Conservation (phyloP, 768 basidiomycete species). For the Rossbeevera mucosa region DNA sequence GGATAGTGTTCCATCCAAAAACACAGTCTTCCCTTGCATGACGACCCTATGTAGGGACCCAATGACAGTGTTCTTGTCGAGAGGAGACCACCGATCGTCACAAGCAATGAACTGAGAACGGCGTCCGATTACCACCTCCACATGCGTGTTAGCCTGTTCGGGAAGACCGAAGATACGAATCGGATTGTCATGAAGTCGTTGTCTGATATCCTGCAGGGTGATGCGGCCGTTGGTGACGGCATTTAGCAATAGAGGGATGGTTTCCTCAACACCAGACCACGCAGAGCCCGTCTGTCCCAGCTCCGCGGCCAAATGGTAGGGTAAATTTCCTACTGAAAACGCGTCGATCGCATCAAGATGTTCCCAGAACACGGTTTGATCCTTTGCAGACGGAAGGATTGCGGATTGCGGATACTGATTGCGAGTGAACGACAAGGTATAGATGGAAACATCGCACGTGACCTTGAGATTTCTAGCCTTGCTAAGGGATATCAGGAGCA, state of each 20-base stretch:
- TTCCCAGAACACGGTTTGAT: constrained; percentile 83
- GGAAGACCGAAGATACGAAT: constrained; percentile 86
- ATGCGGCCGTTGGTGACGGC: constrained; percentile 79
- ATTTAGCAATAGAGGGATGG: constrained; percentile 80
- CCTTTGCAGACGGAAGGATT: constrained; percentile 65
- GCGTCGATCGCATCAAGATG: constrained; percentile 81
- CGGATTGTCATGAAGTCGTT: constrained; percentile 89
- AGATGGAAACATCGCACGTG: constrained; percentile 93
- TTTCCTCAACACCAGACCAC: constrained; percentile 80
- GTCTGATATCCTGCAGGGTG: constrained; percentile 75
- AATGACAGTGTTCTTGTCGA: constrained; percentile 55
- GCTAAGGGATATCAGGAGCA: constrained; percentile 87
- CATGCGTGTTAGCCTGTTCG: constrained; percentile 79
- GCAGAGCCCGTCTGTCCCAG: constrained; percentile 57
- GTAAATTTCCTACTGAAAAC: constrained; percentile 85
- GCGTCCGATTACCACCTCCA: constrained; percentile 90
- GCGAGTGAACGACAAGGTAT: constrained; percentile 80
- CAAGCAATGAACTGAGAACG: constrained; percentile 51
- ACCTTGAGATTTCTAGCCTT: constrained; percentile 92
- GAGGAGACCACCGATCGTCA: constrained; percentile 73
- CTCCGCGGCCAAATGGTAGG: constrained; percentile 68
- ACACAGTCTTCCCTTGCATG: constrained; percentile 82
- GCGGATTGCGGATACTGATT: constrained; percentile 66
- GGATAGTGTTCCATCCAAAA: constrained; percentile 78
- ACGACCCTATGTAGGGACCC: constrained; percentile 89